Conservation (phyloP, 306 rosid species). For the Echinosophora koreensis region DNA sequence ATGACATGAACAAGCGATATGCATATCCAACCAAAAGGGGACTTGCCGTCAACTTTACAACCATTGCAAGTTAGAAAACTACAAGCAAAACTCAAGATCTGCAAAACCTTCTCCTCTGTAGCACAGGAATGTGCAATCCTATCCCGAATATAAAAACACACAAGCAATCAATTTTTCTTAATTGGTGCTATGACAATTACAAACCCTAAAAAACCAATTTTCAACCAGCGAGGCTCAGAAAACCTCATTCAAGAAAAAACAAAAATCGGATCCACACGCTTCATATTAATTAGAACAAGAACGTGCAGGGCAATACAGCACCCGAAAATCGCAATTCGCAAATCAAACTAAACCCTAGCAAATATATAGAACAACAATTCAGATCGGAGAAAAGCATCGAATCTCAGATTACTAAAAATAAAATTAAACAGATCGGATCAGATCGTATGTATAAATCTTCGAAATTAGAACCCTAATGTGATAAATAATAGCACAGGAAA, state of each 20-base stretch:
- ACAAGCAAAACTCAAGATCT: constrained; percentile 34
- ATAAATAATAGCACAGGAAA: not conserved
- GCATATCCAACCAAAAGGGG: not conserved
- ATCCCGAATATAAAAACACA: not conserved
- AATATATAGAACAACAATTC: not conserved
- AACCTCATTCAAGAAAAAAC: not conserved
- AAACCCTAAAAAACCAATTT: not conserved
- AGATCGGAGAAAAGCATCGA: not conserved
- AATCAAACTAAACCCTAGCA: not conserved
- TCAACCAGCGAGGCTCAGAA: not conserved
- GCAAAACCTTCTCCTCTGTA: not conserved
- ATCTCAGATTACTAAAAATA: not conserved
- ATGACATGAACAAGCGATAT: not conserved
- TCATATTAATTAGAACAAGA: not conserved
- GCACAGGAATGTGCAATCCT: not conserved
- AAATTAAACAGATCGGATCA: not conserved
- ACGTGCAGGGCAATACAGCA: not conserved
- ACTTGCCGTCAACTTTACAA: not conserved
- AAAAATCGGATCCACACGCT: constrained; percentile 17
- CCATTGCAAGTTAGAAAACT: not conserved
- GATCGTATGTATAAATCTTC: not conserved
- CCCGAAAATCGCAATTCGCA: not conserved
- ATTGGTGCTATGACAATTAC: not conserved
- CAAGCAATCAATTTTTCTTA: not conserved
- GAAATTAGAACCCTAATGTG: constrained; percentile 27